Conservation (phyloP, 2,329 filamentous ascomycete species). For the Penicillium sp. region DNA sequence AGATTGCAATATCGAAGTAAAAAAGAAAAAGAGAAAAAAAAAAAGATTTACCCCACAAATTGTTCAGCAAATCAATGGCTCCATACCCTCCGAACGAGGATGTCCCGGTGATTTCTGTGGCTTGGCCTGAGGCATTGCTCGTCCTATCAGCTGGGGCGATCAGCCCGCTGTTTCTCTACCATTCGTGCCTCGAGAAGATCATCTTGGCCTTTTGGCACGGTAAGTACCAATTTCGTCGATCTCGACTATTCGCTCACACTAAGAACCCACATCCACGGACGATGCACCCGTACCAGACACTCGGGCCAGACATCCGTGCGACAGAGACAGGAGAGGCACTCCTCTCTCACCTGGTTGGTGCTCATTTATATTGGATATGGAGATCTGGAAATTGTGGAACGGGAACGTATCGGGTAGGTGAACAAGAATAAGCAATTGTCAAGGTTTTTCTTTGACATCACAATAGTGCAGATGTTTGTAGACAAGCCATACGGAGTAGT, state of each 20-base stretch:
- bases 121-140: background rate
- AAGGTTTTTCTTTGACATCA: background rate
- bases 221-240: conserved; percentile 4
- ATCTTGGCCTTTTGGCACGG: background rate
- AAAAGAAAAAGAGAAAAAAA: background rate
- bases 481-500: background rate
- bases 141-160: conserved; percentile 2
- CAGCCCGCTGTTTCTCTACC: background rate
- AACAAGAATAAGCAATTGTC: background rate
- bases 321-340: background rate
- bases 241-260: conserved; percentile 10
- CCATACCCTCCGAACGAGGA: background rate
- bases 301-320: conserved; percentile 14
- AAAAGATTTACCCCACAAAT: conserved; percentile 11
- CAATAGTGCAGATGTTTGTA: background rate
- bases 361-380: background rate
- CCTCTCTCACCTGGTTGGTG: background rate
- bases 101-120: background rate
- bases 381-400: background rate
- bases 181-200: background rate
- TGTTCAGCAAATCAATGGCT: conserved; percentile 1
- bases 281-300: conserved; percentile 20
- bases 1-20: background rate
- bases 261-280: conserved; percentile 22
- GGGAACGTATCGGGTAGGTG: background rate